Evolutionary conservation across 345 rosid genomes (phyloP), one percentile per base, ranked within the genome.

Genomic region (Stellera chamaejasme): DNA sequence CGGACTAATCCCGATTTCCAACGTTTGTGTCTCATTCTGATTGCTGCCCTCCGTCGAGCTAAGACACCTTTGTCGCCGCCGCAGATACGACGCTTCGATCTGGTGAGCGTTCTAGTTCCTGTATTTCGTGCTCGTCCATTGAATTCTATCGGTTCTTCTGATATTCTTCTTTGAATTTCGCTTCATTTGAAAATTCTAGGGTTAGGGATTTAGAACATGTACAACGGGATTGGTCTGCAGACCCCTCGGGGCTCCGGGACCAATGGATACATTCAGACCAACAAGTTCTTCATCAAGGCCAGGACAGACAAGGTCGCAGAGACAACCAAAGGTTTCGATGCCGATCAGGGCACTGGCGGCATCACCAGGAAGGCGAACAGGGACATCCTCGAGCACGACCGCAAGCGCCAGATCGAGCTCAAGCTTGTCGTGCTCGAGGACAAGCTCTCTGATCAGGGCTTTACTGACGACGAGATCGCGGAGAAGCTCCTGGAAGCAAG

Each of bases 231-330:
- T 36, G 99, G 96, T 2, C 67, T 93, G 49, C 96, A 83, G 69
- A 93, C 99, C 27, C 79, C 97, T 2, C 79, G 99, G 50, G 99
- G 99, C n/a, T 93, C 99, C 0, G 99, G 95, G 26, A 93, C 99
- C 15, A 93, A 93, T 52, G 99, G 99, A 1, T 83, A 93, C 68
- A 76, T 89, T 52, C 97, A 89, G 75, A 75, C 82, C 46, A 93
- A 85, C 72, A 89, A 78, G 75, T 94, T 94, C 51, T 90, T 94
- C 10, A 83, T 90, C 55, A 90, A 63, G 75, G 74, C 84, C 4
- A 90, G 68, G 70, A 82, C 92, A 10, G 87, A 79, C 41, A 79
- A 82, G 76, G 83, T 85, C 8, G 68, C 81, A n/a, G 80, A 69
- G 41, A 65, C 64, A 54, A 69, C 76, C 23, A 76, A 47, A 65